Conservation (phyloP, 2,329 filamentous ascomycete genomes). For the Mycosphaerelloides madeirae region DNA sequence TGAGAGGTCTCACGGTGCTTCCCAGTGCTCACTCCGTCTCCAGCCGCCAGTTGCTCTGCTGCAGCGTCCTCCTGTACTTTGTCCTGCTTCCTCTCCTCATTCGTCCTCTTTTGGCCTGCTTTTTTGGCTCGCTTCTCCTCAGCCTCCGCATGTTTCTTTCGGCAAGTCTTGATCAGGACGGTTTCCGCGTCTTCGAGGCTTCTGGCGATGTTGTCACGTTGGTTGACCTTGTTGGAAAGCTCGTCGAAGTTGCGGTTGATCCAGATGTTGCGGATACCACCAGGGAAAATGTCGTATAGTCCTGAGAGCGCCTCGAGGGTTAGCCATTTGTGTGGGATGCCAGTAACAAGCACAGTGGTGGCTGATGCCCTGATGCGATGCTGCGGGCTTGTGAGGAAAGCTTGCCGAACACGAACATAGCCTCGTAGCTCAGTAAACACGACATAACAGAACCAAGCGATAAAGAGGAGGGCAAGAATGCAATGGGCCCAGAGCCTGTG, state of each 20-base stretch:
- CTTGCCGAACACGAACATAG: slow-evolving; percentile 89
- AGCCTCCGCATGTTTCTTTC: slow-evolving; percentile 66
- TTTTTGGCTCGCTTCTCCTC: slow-evolving; percentile 51
- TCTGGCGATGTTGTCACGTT: slow-evolving; percentile 65
- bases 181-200: slow-evolving; percentile 79
- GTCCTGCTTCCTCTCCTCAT: slow-evolving; percentile 43
- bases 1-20: slow-evolving; percentile 27
- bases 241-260: slow-evolving; percentile 85
- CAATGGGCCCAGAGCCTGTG: slow-evolving; percentile 77
- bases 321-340: slow-evolving; percentile 87
- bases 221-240: slow-evolving; percentile 76
- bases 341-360: slow-evolving; percentile 88
- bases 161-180: slow-evolving; percentile 72
- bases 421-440: slow-evolving; percentile 81
- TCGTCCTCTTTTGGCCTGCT: slow-evolving; percentile 47
- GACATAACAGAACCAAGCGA: slow-evolving; percentile 80
- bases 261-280: slow-evolving; percentile 93
- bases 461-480: slow-evolving; percentile 68
- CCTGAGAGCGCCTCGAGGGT: slow-evolving; percentile 73
- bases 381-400: slow-evolving; percentile 89
- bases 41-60: slow-evolving; percentile 29
- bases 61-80: slow-evolving; percentile 24
- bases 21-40: slow-evolving; percentile 29
- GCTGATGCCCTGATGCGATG: slow-evolving; percentile 90
- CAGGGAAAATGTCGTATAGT: slow-evolving; percentile 92